phyloP scores from a whole-genome alignment of 1,284 basidiomycete genomes.

The Coniferiporia weirii region DNA sequence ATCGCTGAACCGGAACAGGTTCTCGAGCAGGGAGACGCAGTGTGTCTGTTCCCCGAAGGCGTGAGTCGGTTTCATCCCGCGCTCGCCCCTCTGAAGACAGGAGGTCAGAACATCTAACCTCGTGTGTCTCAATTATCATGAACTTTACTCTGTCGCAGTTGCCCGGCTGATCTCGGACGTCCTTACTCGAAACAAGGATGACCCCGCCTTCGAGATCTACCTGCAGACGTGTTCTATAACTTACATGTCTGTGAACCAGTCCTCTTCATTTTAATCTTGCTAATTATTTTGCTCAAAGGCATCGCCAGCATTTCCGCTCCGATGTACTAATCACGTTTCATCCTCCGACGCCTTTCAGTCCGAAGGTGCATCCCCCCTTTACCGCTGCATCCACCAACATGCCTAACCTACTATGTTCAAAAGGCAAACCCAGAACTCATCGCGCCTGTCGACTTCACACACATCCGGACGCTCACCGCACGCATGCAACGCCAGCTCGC shows the following conservation, averaged over 20 bases:
- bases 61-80: conserved; percentile 78
- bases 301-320: conserved; percentile 75
- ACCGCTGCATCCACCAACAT: background rate
- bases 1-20: conserved; percentile 39
- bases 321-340: conserved; percentile 84
- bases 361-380: conserved; percentile 40
- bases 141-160: conserved; percentile 37
- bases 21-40: conserved; percentile 70
- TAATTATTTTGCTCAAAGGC: conserved; percentile 26
- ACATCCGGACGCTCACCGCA: conserved; percentile 58
- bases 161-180: conserved; percentile 77
- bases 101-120: conserved; percentile 42
- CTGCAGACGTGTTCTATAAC: conserved; percentile 78
- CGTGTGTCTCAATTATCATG: conserved; percentile 1
- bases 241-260: conserved; percentile 52
- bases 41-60: conserved; percentile 81
- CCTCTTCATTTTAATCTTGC: background rate
- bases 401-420: background rate
- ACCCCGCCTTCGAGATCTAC: conserved; percentile 65
- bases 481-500: conserved; percentile 64
- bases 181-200: conserved; percentile 61
- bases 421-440: conserved; percentile 68
- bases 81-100: conserved; percentile 80
- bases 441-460: conserved; percentile 53
- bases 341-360: conserved; percentile 60